Base-by-base conservation (phyloP, 805 yeast species). In the Cyberlindnera euphorbiiphila region DNA sequence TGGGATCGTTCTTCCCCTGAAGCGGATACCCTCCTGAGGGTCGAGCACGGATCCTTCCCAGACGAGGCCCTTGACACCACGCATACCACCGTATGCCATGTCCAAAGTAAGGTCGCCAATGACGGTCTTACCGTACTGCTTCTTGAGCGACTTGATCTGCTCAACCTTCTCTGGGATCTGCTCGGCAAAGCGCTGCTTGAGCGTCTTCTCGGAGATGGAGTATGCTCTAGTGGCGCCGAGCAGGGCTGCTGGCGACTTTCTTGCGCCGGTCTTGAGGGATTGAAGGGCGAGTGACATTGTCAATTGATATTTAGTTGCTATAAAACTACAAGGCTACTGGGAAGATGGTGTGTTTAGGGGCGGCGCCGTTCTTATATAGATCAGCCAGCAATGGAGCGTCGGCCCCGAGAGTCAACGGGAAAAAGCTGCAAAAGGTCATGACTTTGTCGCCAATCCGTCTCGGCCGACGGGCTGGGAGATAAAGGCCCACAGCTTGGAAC, bases 181-280 rank as follows among this genome's bases (percentile, higher is more conserved):
- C 61, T 86, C 95, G 40, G 88, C 94, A 62, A 93, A 89, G 63
- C 95, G 81, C 68, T 93, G 95, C 69, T 93, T 93, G 57, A 93
- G 75, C 49, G 96, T 81, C 73, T 76, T 60, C 38, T 59, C 62
- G n/a, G 45, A 33, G 14, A 52, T 37, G 17, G 56, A 47, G 47
- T 53, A 53, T n/a, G 46, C 37, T 53, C 58, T 54, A 21, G 49
- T 39, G 29, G 54, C 54, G 11, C 27, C 11, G 38, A 42, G 33
- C 31, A 41, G 40, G 9, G 35, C 28, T 19, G 36, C 25, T 9
- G 37, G 16, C 39, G 34, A 31, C 38, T 36, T 43, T 36, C 37
- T 43, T 17, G 43, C 16, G 36, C 14, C 18, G 14, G 44, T 40
- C 37, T 44, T 43, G 30, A 30, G 22, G 27, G 45, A 31, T 20